phyloP scores from a whole-genome alignment of 768 basidiomycete species.

The Lentinula detonsa region DNA sequence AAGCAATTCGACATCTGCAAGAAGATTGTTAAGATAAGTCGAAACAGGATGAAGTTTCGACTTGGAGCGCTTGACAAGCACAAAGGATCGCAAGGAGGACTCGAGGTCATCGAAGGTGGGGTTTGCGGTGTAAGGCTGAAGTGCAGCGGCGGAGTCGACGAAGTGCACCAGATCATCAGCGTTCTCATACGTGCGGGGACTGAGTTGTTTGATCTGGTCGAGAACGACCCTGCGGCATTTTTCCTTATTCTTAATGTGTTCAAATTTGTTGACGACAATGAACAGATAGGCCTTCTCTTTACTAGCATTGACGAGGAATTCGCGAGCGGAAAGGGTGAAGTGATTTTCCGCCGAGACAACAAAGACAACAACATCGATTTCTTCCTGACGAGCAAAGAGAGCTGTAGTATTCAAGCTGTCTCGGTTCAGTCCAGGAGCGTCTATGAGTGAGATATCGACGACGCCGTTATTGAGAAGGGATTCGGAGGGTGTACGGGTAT shows the following conservation, averaged over 20 bases:
- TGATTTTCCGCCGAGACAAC: slow-evolving; percentile 98
- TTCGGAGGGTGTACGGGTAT: slow-evolving; percentile 68
- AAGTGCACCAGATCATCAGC: slow-evolving; percentile 95
- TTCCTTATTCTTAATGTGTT: slow-evolving; percentile 92
- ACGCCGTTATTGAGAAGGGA: slow-evolving; percentile 93
- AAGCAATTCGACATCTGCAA: slow-evolving; percentile 85
- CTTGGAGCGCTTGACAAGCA: slow-evolving; percentile 91
- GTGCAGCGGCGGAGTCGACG: slow-evolving; percentile 82
- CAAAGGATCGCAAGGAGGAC: slow-evolving; percentile 85
- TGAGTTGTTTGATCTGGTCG: slow-evolving; percentile 90
- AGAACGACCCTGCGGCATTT: slow-evolving; percentile 84
- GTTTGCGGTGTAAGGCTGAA: slow-evolving; percentile 59
- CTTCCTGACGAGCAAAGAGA: slow-evolving; percentile 91
- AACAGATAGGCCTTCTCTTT: slow-evolving; percentile 98
- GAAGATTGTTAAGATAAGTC: slow-evolving; percentile 86
- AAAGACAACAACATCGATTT: slow-evolving; percentile 98
- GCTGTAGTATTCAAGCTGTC: slow-evolving; percentile 94
- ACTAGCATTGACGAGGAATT: slow-evolving; percentile 89
- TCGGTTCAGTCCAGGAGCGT: slow-evolving; percentile 95
- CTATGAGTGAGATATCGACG: slow-evolving; percentile 96
- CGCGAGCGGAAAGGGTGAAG: slow-evolving; percentile 92
- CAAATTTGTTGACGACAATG: slow-evolving; percentile 98
- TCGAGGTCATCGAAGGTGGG: slow-evolving; percentile 85
- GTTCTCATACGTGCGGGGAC: slow-evolving; percentile 88
- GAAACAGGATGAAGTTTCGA: slow-evolving; percentile 93